Evolutionary conservation across 2,329 filamentous ascomycete species (phyloP).

Genomic region (Teratosphaeria nubilosa): DNA sequence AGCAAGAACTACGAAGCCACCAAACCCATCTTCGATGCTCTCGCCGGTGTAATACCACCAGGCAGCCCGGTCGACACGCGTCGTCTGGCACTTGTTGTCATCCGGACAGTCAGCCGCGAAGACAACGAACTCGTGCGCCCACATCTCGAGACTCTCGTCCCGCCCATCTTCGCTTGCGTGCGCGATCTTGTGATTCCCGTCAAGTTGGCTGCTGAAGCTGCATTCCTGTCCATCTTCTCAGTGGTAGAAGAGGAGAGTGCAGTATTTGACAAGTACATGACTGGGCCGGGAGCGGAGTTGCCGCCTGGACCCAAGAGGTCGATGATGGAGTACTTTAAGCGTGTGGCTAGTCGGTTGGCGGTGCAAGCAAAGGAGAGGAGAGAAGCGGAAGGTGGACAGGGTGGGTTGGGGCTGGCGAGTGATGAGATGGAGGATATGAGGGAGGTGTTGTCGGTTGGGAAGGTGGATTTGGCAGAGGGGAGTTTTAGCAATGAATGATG

Average conservation of each 20-base stretch:
- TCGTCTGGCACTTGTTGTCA: slow-evolving; percentile 73
- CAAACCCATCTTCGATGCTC: slow-evolving; percentile 68
- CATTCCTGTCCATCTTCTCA: slow-evolving; percentile 81
- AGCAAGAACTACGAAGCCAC: slow-evolving; percentile 63
- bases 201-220: slow-evolving; percentile 88
- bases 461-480: slow-evolving; percentile 64
- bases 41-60: slow-evolving; percentile 65
- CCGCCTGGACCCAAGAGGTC: slow-evolving; percentile 67
- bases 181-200: slow-evolving; percentile 88
- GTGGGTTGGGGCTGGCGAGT: slow-evolving; percentile 73
- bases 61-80: slow-evolving; percentile 74
- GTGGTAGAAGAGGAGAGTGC: slow-evolving; percentile 78
- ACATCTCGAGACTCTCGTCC: slow-evolving; percentile 69
- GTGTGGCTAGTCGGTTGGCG: slow-evolving; percentile 76
- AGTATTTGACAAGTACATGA: slow-evolving; percentile 86
- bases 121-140: slow-evolving; percentile 73
- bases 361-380: slow-evolving; percentile 77
- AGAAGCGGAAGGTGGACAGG: slow-evolving; percentile 82
- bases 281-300: slow-evolving; percentile 55
- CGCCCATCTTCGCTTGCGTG: slow-evolving; percentile 78
- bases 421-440: slow-evolving; percentile 91
- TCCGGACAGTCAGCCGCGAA: slow-evolving; percentile 72
- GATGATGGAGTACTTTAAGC: slow-evolving; percentile 96
- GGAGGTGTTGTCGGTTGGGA: slow-evolving; percentile 92
- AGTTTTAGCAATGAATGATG: not conserved